Base-by-base conservation (phyloP, 2,329 filamentous ascomycete species). In the Gaeumannomyces sp. region DNA sequence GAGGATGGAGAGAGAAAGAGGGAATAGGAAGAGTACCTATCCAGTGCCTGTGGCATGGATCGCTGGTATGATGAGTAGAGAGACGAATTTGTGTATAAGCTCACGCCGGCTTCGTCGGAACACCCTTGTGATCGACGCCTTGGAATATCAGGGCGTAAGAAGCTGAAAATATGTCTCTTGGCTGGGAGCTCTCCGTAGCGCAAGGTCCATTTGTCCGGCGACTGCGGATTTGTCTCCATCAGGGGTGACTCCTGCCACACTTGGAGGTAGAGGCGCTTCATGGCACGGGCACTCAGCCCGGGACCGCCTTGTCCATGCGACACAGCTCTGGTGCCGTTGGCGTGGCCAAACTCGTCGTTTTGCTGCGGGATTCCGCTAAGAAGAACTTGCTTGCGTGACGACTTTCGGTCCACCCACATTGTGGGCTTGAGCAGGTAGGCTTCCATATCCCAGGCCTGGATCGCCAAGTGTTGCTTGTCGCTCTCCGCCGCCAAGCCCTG, bases 321-420 rank as follows among this genome's bases (percentile, higher is more conserved):
- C 33, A n/a, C 22, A 10, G 38, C 7, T 57, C 22, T 31, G 62
- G 62, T 31, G 33, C 57, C 3, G 28, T 2, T 14, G 22, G 59
- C 59, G 31, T 60, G 19, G 19, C 62, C 62, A 19, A 64, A 45
- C 62, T 64, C 62, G 57, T 64, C 62, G 38, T 60, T 64, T 25
- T 33, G 56, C 27, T 64, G 62, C 7, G 53, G 29, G 27, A 64
- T 45, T 33, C 62, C 62, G 28, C 11, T 60, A 22, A 28, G 29
- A 22, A n/a, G 14, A 31, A 60, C 29, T 33, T 16, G 35, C 50
- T 28, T 50, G 22, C 33, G 56, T 19, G 56, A 45, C 27, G 62
- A 64, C 62, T 64, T 64, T 14, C 62, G 31, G 58, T 64, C 62
- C 11, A 64, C 62, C 31, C 35, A 64, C n/a, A 57, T 33, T 25